Evolutionary conservation across 1,139 yeast species (phyloP).

Genomic region (Hyphopichia fennica): DNA sequence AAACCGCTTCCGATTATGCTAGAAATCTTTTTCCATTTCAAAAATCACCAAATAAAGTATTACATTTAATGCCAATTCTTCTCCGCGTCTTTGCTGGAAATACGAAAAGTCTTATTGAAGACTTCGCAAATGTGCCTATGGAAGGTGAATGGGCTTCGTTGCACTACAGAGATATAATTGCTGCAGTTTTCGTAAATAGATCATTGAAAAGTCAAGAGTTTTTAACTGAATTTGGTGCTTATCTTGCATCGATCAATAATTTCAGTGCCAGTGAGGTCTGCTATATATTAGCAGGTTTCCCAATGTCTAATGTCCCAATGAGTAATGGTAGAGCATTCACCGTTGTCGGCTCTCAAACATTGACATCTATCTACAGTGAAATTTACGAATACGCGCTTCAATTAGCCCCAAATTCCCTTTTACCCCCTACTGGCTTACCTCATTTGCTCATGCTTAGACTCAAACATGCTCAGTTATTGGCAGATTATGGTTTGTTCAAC

Average conservation of each 20-base stretch:
- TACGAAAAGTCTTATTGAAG: conserved; percentile 51
- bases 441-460: conserved; percentile 59
- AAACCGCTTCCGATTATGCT: conserved; percentile 51
- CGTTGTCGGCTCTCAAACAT: conserved; percentile 21
- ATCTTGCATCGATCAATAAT: conserved; percentile 35
- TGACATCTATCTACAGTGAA: conserved; percentile 56
- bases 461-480: conserved; percentile 60
- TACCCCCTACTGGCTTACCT: conserved; percentile 40
- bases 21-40: conserved; percentile 37
- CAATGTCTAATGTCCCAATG: conserved; percentile 31
- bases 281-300: conserved; percentile 50
- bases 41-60: conserved; percentile 42
- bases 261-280: conserved; percentile 45
- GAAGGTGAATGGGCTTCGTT: conserved; percentile 51
- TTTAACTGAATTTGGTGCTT: conserved; percentile 55
- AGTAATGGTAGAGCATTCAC: conserved; percentile 24
- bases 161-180: conserved; percentile 54
- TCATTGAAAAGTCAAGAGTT: conserved; percentile 40
- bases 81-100: conserved; percentile 70
- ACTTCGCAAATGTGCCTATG: conserved; percentile 38
- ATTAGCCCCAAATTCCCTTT: conserved; percentile 16
- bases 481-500: conserved; percentile 57
- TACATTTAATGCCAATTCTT: conserved; percentile 59
- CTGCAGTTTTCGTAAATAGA: conserved; percentile 45
- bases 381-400: conserved; percentile 63